Evolutionary conservation across 345 rosid species (phyloP).

Genomic region (Odontarrhena argentea): DNA sequence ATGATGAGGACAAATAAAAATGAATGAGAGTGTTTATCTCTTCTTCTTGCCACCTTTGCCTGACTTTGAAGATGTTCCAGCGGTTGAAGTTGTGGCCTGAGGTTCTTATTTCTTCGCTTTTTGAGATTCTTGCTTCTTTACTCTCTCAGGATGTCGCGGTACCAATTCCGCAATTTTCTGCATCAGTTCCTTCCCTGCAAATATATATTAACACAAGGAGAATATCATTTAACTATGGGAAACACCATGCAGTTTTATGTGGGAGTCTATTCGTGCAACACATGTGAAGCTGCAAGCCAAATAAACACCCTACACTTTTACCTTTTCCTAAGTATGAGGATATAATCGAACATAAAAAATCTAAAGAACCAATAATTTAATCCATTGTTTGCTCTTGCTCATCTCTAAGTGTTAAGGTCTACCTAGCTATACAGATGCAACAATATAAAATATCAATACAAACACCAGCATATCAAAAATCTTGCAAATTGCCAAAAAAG

Average conservation of each 20-base stretch:
- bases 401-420: neutral
- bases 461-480: slow-evolving; percentile 2
- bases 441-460: neutral
- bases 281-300: slow-evolving; percentile 5
- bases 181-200: slow-evolving; percentile 87
- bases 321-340: neutral
- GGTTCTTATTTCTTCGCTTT: slow-evolving; percentile 81
- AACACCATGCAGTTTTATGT: slow-evolving; percentile 1
- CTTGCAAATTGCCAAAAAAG: neutral
- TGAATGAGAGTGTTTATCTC: slow-evolving; percentile 47
- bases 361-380: neutral
- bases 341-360: slow-evolving; percentile 17
- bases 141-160: slow-evolving; percentile 83
- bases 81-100: slow-evolving; percentile 52
- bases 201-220: slow-evolving; percentile 16
- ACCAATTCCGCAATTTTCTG: slow-evolving; percentile 84
- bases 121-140: slow-evolving; percentile 77
- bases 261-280: neutral
- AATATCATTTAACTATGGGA: slow-evolving; percentile 9
- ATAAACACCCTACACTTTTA: neutral
- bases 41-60: slow-evolving; percentile 88
- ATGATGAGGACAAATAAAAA: slow-evolving; percentile 12
- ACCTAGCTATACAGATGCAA: slow-evolving; percentile 10
- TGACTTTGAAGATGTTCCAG: slow-evolving; percentile 53
- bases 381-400: neutral